Evolutionary conservation across 805 yeast genomes (phyloP).

Genomic region (Zygosaccharomyces pseudorouxii): DNA sequence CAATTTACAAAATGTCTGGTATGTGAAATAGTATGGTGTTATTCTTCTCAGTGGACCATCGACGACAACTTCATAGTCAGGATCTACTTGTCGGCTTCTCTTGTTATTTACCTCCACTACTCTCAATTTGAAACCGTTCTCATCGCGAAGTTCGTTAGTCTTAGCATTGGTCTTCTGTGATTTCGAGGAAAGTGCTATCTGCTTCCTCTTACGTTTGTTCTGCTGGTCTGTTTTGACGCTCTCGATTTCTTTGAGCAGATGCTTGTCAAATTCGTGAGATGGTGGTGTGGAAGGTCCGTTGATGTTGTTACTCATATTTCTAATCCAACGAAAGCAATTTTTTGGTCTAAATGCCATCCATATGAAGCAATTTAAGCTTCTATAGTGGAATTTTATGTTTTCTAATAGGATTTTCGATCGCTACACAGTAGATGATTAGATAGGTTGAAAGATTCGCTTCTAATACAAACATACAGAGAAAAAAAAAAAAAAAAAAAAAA

Average conservation of each 20-base stretch:
- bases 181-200: conserved; percentile 2
- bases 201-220: conserved; percentile 10
- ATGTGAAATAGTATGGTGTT: conserved; percentile 82
- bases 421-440: neutral
- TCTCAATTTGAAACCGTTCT: conserved; percentile 32
- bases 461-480: neutral
- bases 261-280: conserved; percentile 11
- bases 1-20: conserved; percentile 82
- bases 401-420: neutral
- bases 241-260: conserved; percentile 11
- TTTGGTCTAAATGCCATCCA: neutral
- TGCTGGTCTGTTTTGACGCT: conserved; percentile 12
- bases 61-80: conserved; percentile 51
- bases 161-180: conserved; percentile 7
- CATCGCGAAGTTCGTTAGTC: conserved; percentile 22
- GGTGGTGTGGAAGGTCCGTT: neutral
- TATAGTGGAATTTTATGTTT: neutral
- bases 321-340: neutral
- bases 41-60: conserved; percentile 66
- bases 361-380: neutral
- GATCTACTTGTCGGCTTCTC: conserved; percentile 51
- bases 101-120: conserved; percentile 27
- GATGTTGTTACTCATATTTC: conserved; percentile 1
- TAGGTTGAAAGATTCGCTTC: neutral
- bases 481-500: neutral